Base-by-base conservation (phyloP, 2,329 filamentous ascomycete species). In the Penicillium aurantiogriseum region DNA sequence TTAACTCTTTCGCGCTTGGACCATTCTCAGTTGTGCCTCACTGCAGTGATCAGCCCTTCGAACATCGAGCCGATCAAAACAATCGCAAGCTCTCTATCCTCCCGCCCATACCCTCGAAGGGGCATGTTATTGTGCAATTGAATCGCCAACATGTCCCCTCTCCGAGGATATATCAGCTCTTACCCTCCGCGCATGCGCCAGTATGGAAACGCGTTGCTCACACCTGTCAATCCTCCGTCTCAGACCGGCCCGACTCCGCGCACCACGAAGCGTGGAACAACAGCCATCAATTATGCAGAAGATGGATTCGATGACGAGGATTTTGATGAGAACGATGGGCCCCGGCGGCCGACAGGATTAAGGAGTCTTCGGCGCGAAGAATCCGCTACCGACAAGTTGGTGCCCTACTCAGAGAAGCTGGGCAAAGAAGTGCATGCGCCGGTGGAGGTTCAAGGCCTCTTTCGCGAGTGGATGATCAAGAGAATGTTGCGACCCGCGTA, bases 201-300 rank as follows among this genome's bases (percentile, higher is more conserved):
- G 63, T 97, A 95, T 79, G 90, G 89, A 74, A 97, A 97, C 79
- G 91, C 93, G 38, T 86, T 97, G 54, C 85, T 97, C 60, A 91
- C 90, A 25, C 92, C 93, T 36, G 87, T 94, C 61, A 84, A 93
- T 60, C 90, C 89, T 62, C 83, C 84, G 54, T 87, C 86, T 61
- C 83, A 87, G 65, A 80, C 81, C 56, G 87, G 86, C 25, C 85
- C 88, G 39, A 79, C 84, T 58, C 83, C 90, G 67, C 86, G 93
- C 72, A 96, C 90, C n/a, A 97, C 94, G 9, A 97, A 99, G 80
- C 89, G 94, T 76, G 94, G 94, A 57, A 97, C 94, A 2, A 94
- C 91, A 35, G 90, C 93, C 62, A 94, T 97, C 77, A 99, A 97
- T 78, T 99, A 99, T 72, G 93, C 94, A 25, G 94, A 99, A 73